These are phyloP conservation scores for Colletotrichum euphorbiae DNA, from an alignment of 2,329 filamentous ascomycete species.

Conservation along the genomic window DNA sequence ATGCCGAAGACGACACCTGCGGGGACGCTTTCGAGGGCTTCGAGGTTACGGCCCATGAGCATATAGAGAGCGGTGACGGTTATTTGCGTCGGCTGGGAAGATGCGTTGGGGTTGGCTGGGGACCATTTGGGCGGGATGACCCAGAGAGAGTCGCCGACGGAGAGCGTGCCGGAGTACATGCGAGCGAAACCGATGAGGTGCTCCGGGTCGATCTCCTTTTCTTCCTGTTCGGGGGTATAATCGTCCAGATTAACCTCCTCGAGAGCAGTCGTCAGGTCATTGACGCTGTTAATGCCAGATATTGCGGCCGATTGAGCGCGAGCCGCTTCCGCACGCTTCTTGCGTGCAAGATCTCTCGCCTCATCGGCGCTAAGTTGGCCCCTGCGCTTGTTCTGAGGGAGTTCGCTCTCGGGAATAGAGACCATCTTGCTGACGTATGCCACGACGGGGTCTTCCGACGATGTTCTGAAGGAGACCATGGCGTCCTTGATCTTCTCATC, in stretches of 20 bases:
- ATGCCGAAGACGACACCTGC: conserved; percentile 97
- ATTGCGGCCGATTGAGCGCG: conserved; percentile 74
- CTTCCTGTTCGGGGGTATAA: conserved; percentile 57
- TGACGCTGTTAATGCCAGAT: conserved; percentile 59
- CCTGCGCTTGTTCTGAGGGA: conserved; percentile 85
- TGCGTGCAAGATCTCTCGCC: conserved; percentile 85
- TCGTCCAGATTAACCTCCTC: conserved; percentile 71
- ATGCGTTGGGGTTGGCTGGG: conserved; percentile 78
- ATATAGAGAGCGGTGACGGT: conserved; percentile 91
- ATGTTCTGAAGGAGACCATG: conserved; percentile 82
- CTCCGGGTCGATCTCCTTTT: conserved; percentile 78
- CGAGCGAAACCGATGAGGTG: conserved; percentile 95
- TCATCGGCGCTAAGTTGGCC: conserved; percentile 88
- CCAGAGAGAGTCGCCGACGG: conserved; percentile 90
- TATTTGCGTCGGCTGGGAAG: conserved; percentile 82
- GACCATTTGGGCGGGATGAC: conserved; percentile 94
- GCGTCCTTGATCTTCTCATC: conserved; percentile 78
- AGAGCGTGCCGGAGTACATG: conserved; percentile 90
- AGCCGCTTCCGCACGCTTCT: conserved; percentile 90
- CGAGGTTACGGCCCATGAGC: conserved; percentile 92
- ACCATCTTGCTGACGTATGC: conserved; percentile 99
- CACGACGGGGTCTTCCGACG: conserved; percentile 80
- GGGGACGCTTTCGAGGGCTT: conserved; percentile 84
- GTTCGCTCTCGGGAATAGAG: conserved; percentile 90
- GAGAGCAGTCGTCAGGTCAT: conserved; percentile 70